Base-by-base conservation (phyloP, 1,284 basidiomycete species). In the Ceratobasidium sp. region DNA sequence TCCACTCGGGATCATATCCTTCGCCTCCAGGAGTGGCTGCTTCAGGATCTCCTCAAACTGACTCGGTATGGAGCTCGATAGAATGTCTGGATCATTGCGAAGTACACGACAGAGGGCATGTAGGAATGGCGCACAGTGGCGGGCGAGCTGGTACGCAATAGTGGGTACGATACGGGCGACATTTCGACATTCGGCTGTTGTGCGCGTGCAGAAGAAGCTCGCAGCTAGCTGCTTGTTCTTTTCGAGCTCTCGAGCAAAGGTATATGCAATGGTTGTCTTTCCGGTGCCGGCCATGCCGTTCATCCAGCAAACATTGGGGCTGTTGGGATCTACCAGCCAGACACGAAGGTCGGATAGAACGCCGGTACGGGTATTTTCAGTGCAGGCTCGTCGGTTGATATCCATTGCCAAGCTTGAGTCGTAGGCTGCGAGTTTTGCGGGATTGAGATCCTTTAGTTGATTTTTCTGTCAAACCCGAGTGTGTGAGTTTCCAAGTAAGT, bases 211-310 rank as follows among this genome's bases (percentile, higher is more conserved):
- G 25, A 53, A 53, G 25, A 53, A 53, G 17, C 50, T 53, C 10
- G 22, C 50, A 29, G 13, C 50, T 10, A 53, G 25, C 50, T 53
- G 50, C 12, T 17, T 6, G 17, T 13, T 25, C 17, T 17, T 25
- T 3, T 53, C 27, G 50, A 53, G 27, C 17, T 17, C 13, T 25
- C 29, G 7, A 29, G 22, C 20, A 3, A 27, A 17, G 17, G 22
- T 27, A 27, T 53, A 53, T 27, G 25, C 50, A 31, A 53, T 53
- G n/a, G 50, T 53, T 25, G 50, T 53, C 50, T 53, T 53, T 17
- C 50, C 25, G 6, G 27, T 53, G 13, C 50, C 50, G 3, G 50
- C 50, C 50, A 53, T 53, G 3, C 50, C 50, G 25, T 27, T 53
- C 50, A 53, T 53, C 50, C 50, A 53, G 25, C 29, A 53, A 7